phyloP scores from a whole-genome alignment of 2,329 filamentous ascomycete species.

The Clarireedia sp. region DNA sequence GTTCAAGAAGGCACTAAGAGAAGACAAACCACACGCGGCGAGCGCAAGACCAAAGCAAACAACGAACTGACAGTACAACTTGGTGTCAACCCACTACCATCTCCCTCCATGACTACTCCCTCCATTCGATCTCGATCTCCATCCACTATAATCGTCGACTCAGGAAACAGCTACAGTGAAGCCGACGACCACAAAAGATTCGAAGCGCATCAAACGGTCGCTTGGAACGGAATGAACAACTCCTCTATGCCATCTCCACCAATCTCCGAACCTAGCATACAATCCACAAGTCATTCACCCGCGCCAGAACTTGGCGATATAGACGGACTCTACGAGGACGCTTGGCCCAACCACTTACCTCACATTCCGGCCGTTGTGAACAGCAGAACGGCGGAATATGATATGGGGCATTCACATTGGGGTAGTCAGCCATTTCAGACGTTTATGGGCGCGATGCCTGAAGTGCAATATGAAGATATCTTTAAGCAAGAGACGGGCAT shows the following conservation, averaged over 20 bases:
- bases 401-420: slow-evolving; percentile 24
- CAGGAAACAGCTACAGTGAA: slow-evolving; percentile 5
- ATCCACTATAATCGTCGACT: slow-evolving; percentile 22
- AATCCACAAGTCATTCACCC: slow-evolving; percentile 10
- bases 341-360: slow-evolving; percentile 20
- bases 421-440: slow-evolving; percentile 26
- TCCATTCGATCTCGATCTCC: slow-evolving; percentile 20
- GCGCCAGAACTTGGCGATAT: slow-evolving; percentile 18
- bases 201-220: slow-evolving; percentile 11
- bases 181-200: slow-evolving; percentile 5
- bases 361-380: slow-evolving; percentile 9
- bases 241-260: slow-evolving; percentile 23
- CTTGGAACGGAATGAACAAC: slow-evolving; percentile 18
- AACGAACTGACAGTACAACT: slow-evolving; percentile 2
- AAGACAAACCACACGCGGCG: slow-evolving; percentile 16
- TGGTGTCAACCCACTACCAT: slow-evolving; percentile 2
- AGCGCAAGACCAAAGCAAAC: slow-evolving; percentile 11
- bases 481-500: slow-evolving; percentile 25
- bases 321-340: slow-evolving; percentile 25
- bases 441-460: slow-evolving; percentile 28
- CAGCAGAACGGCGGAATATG: slow-evolving; percentile 16
- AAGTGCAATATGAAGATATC: slow-evolving; percentile 27
- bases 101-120: slow-evolving; percentile 13
- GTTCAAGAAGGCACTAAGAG: slow-evolving; percentile 23
- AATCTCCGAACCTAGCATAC: slow-evolving; percentile 15